Conservation (phyloP, 768 basidiomycete species). For the Boletus insuetus region DNA sequence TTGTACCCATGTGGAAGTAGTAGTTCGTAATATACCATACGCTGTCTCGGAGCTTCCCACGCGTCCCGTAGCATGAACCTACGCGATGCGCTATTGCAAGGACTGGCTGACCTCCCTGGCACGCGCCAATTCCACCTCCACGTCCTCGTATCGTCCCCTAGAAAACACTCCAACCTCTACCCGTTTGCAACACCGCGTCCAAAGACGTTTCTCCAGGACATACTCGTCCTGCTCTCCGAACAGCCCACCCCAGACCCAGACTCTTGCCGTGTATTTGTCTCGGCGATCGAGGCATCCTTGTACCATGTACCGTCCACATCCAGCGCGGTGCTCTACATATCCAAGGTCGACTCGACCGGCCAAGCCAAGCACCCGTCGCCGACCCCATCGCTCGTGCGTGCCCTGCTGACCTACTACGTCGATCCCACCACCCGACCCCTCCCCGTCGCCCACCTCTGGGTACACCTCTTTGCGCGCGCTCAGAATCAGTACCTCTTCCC, state of each 20-base stretch:
- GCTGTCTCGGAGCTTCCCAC: conserved; percentile 18
- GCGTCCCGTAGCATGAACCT: conserved; percentile 39
- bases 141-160: conserved; percentile 64
- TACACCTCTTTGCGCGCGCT: conserved; percentile 88
- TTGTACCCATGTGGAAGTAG: neutral
- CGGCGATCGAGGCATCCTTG: conserved; percentile 75
- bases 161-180: conserved; percentile 67
- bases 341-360: conserved; percentile 93
- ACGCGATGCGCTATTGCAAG: conserved; percentile 59
- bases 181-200: conserved; percentile 71
- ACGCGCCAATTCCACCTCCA: conserved; percentile 73
- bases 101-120: conserved; percentile 58
- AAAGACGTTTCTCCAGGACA: conserved; percentile 68
- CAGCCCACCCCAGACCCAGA: conserved; percentile 42
- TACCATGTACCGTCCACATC: conserved; percentile 72
- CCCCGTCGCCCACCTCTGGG: conserved; percentile 56
- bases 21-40: conserved; percentile 23
- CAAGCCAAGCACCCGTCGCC: conserved; percentile 63
- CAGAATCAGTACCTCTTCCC: conserved; percentile 94
- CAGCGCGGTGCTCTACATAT: conserved; percentile 79
- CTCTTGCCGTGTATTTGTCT: conserved; percentile 59
- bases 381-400: conserved; percentile 63
- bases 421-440: conserved; percentile 63
- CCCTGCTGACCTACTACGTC: conserved; percentile 63
- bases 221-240: conserved; percentile 74